Evolutionary conservation across 306 rosid genomes (phyloP).

Genomic region (Gastrolobium villosum): DNA sequence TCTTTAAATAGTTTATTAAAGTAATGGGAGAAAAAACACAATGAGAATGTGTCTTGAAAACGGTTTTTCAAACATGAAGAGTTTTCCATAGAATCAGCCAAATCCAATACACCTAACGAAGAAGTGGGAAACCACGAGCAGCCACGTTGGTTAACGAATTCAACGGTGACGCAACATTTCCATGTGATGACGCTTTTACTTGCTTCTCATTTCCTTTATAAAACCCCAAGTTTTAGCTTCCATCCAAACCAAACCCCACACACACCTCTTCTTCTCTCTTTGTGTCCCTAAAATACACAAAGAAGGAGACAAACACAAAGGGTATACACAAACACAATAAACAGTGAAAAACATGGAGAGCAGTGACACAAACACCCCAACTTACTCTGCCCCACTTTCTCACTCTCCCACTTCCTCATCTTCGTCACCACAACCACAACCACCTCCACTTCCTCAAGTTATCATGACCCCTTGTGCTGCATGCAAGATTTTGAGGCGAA

Average conservation of each 20-base stretch:
- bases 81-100: slow-evolving; percentile 57
- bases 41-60: slow-evolving; percentile 18
- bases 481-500: slow-evolving; percentile 85
- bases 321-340: background rate
- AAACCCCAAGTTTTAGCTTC: slow-evolving; percentile 25
- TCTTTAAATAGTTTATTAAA: background rate
- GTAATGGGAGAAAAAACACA: background rate
- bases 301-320: slow-evolving; percentile 29
- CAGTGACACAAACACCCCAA: slow-evolving; percentile 53
- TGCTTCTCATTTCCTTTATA: slow-evolving; percentile 43
- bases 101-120: slow-evolving; percentile 63
- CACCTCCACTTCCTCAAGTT: slow-evolving; percentile 40
- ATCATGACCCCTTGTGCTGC: slow-evolving; percentile 93
- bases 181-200: slow-evolving; percentile 16
- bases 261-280: background rate
- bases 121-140: slow-evolving; percentile 49
- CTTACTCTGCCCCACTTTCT: slow-evolving; percentile 55
- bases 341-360: slow-evolving; percentile 55
- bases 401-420: slow-evolving; percentile 56
- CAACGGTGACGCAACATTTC: slow-evolving; percentile 54
- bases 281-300: slow-evolving; percentile 13
- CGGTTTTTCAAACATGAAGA: slow-evolving; percentile 50
- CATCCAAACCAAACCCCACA: slow-evolving; percentile 50
- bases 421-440: slow-evolving; percentile 25
- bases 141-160: slow-evolving; percentile 53